These are phyloP conservation scores for Santalum album DNA, from an alignment of 164 flowering plant species.

Conservation along the genomic window DNA sequence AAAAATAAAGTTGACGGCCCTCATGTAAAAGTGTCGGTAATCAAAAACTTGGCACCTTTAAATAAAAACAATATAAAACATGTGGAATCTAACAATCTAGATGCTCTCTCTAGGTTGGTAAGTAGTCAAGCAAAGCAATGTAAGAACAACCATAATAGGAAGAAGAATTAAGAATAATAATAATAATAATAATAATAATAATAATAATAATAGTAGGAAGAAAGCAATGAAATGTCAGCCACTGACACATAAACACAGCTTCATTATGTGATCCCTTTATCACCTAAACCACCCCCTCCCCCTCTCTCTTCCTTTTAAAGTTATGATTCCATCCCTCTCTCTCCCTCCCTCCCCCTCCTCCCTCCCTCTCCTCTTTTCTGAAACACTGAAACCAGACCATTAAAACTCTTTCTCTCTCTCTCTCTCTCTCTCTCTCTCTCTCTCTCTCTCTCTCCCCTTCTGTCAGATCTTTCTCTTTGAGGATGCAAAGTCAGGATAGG, in stretches of 20 bases:
- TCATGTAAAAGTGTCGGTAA: too few relatives aligned
- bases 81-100: too few relatives aligned
- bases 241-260: constrained; percentile 21
- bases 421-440: constrained; percentile 10
- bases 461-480: background rate
- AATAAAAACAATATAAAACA: too few relatives aligned
- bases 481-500: constrained; percentile 15
- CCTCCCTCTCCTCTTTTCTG: background rate
- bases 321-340: constrained; percentile 20
- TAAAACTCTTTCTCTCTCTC: constrained; percentile 1
- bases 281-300: constrained; percentile 4
- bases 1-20: too few relatives aligned
- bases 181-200: too few relatives aligned
- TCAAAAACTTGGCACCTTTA: too few relatives aligned
- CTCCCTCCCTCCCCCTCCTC: background rate
- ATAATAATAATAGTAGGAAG: too few relatives aligned
- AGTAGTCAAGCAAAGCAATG: too few relatives aligned
- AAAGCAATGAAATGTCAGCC: constrained; percentile 19
- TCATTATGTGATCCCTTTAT: constrained; percentile 11
- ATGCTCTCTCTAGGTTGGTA: too few relatives aligned
- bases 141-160: too few relatives aligned
- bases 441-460: constrained; percentile 10
- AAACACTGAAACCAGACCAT: background rate
- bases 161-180: too few relatives aligned
- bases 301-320: constrained; percentile 12